Conservation (phyloP, 805 yeast species). For the Saccharomycopsis lassenensis region DNA sequence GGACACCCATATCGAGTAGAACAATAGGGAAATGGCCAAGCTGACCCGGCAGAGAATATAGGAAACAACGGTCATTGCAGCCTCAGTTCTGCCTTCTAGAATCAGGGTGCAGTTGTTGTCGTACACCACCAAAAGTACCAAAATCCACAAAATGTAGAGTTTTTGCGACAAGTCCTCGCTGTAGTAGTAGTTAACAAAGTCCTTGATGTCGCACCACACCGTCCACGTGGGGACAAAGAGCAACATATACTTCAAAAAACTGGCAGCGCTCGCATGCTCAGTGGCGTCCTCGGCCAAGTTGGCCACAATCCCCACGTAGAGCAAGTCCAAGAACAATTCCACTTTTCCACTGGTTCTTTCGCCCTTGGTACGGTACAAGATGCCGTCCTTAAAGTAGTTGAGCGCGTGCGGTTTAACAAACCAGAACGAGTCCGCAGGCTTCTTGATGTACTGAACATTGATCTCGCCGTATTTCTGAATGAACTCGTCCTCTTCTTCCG, state of each 20-base stretch:
- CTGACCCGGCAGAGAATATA: conserved; percentile 31
- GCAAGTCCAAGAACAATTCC: conserved; percentile 51
- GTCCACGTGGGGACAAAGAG: conserved; percentile 50
- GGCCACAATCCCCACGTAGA: conserved; percentile 55
- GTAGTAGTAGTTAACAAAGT: conserved; percentile 52
- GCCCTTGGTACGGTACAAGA: conserved; percentile 40
- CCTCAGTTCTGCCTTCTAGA: conserved; percentile 27
- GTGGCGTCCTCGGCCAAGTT: conserved; percentile 45
- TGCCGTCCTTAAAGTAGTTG: conserved; percentile 49
- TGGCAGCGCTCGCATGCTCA: conserved; percentile 36
- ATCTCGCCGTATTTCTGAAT: conserved; percentile 37
- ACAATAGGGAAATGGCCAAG: conserved; percentile 23
- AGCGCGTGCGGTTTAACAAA: conserved; percentile 46
- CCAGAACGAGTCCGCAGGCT: conserved; percentile 25
- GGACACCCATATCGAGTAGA: conserved; percentile 33
- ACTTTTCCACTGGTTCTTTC: conserved; percentile 42
- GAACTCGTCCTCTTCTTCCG: conserved; percentile 24
- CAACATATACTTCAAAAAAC: conserved; percentile 37
- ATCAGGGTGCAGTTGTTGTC: conserved; percentile 37
- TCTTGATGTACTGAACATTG: conserved; percentile 32
- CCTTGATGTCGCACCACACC: conserved; percentile 56
- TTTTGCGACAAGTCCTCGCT: conserved; percentile 49
- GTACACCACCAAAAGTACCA: conserved; percentile 37
- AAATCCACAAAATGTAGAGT: conserved; percentile 40
- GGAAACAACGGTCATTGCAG: conserved; percentile 30